A percentile compares a stretch with the other conserved stretches of the same genome.
phyloP scores from a whole-genome alignment of 2,329 filamentous ascomycete genomes.

The Incumbomyces lentus region DNA sequence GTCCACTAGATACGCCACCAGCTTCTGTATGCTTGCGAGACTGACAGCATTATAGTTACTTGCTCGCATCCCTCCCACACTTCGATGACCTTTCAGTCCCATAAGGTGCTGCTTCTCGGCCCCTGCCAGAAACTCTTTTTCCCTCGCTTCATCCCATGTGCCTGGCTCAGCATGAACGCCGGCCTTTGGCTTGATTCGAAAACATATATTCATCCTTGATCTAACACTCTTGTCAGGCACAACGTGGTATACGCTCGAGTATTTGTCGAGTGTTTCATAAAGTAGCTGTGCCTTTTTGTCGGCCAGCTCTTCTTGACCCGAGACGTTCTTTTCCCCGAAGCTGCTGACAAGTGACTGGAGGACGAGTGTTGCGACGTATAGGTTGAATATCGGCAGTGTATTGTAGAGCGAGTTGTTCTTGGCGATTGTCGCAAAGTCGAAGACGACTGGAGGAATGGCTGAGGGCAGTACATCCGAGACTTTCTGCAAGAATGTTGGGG shows the following conservation, averaged over 20 bases:
- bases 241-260: conserved; percentile 58
- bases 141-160: conserved; percentile 34
- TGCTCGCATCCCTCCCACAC: conserved; percentile 73
- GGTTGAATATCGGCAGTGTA: conserved; percentile 87
- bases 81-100: conserved; percentile 81
- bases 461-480: conserved; percentile 52
- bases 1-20: conserved; percentile 39
- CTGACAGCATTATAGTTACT: conserved; percentile 84
- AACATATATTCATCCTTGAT: conserved; percentile 93
- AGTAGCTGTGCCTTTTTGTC: conserved; percentile 65
- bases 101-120: conserved; percentile 58
- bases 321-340: conserved; percentile 56
- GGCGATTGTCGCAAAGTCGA: conserved; percentile 73
- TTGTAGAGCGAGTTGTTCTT: conserved; percentile 97
- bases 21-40: conserved; percentile 33
- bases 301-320: conserved; percentile 64
- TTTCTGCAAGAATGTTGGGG: conserved; percentile 58
- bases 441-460: conserved; percentile 56
- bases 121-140: conserved; percentile 70
- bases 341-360: conserved; percentile 61
- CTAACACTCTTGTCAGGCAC: conserved; percentile 66
- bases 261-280: conserved; percentile 65
- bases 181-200: conserved; percentile 51
- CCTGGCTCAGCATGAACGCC: conserved; percentile 40
- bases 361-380: conserved; percentile 83